These are phyloP conservation scores for Colletotrichum horii DNA, from an alignment of 2,329 filamentous ascomycete species.

Conservation along the genomic window DNA sequence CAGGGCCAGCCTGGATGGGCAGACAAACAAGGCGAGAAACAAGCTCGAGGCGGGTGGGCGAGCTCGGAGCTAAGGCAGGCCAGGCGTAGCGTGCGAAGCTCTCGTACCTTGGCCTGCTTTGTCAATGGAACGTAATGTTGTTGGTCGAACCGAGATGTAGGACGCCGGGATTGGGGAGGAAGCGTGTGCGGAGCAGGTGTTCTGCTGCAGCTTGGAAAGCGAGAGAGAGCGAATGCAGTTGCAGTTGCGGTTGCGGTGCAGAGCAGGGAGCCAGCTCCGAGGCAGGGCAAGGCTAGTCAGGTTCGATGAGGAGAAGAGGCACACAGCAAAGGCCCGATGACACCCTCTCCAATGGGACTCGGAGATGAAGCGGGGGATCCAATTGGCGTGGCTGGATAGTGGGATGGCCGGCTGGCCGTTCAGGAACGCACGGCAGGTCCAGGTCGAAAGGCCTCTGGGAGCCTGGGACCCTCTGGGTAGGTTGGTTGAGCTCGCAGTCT, in stretches of 20 bases:
- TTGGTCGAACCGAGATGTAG: neutral
- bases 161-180: neutral
- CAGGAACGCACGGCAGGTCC: slow-evolving; percentile 2
- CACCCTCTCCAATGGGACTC: slow-evolving; percentile 10
- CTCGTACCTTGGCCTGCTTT: neutral
- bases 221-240: neutral
- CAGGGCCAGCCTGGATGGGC: neutral
- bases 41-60: neutral
- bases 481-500: neutral
- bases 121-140: neutral
- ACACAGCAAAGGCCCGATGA: neutral
- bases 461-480: neutral
- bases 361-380: neutral
- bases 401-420: neutral
- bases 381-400: neutral
- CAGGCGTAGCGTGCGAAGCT: neutral
- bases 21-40: neutral
- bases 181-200: neutral
- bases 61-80: neutral
- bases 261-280: slow-evolving; percentile 7
- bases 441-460: slow-evolving; percentile 1
- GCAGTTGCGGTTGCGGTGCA: neutral
- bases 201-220: neutral
- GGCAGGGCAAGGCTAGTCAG: neutral
- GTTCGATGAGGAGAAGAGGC: neutral